Evolutionary conservation across 2,329 filamentous ascomycete genomes (phyloP).

Genomic region (Xylaria sp.): DNA sequence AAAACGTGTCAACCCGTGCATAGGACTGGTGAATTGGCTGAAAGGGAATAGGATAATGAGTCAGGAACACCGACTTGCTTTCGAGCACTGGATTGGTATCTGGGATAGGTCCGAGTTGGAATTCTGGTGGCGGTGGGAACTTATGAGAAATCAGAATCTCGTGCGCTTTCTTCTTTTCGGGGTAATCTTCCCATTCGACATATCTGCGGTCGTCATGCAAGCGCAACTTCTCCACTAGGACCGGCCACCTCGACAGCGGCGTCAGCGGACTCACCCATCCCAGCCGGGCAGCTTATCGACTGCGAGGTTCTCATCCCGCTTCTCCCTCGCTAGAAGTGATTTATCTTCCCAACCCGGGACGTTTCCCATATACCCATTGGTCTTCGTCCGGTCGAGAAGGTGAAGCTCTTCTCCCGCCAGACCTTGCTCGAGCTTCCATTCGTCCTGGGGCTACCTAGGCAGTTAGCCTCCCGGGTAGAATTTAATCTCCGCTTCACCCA

Average conservation of each 20-base stretch:
- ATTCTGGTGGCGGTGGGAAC: constrained; percentile 57
- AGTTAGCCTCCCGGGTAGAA: no score
- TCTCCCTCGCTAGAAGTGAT: neutral
- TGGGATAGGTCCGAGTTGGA: constrained; percentile 57
- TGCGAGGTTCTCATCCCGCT: constrained; percentile 24
- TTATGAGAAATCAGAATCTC: constrained; percentile 56
- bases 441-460: constrained; percentile 30
- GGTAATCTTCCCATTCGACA: constrained; percentile 71
- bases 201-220: constrained; percentile 45
- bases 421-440: constrained; percentile 31
- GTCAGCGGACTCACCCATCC: constrained; percentile 21
- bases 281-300: constrained; percentile 27
- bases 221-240: neutral
- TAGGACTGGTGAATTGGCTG: neutral
- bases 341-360: neutral
- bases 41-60: neutral
- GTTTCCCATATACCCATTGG: neutral
- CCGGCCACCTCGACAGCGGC: constrained; percentile 18
- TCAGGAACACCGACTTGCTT: constrained; percentile 40
- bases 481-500: no score
- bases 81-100: constrained; percentile 60
- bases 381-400: constrained; percentile 28
- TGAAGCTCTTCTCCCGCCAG: constrained; percentile 24
- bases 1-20: neutral
- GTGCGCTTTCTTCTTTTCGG: constrained; percentile 66